Percentiles rank a stretch among this genome's conserved stretches.
These are phyloP conservation scores for Backusella liffmaniae DNA, from an alignment of 192 early-diverging fungal genomes.

Conservation along the genomic window DNA sequence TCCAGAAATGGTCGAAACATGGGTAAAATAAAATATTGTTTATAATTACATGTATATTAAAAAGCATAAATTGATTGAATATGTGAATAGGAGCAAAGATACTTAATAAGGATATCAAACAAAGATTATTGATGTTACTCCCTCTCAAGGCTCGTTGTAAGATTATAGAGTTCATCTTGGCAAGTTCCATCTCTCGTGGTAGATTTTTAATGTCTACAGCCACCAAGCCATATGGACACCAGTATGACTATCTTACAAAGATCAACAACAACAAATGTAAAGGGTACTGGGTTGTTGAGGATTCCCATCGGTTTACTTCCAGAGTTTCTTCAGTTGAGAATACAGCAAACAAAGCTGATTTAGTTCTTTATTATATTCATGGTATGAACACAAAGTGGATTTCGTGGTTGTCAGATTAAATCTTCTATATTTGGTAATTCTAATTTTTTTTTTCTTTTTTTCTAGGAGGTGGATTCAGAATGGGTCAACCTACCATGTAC, in stretches of 20 bases:
- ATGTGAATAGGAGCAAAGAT: background rate
- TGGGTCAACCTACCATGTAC: conserved; percentile 11
- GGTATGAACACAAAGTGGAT: conserved; percentile 7
- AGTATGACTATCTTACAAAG: background rate
- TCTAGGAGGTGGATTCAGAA: conserved; percentile 16
- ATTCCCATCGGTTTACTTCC: background rate
- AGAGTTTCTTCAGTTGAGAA: background rate
- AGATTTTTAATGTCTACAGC: background rate
- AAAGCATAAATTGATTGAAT: background rate
- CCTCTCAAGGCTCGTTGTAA: background rate
- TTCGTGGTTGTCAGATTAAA: background rate
- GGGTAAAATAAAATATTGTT: background rate
- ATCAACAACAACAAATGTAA: background rate
- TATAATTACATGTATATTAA: background rate
- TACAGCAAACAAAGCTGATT: background rate
- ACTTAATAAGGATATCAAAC: background rate
- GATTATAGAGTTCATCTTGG: background rate
- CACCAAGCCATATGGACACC: conserved; percentile 5
- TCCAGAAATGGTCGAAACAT: background rate
- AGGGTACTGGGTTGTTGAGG: conserved; percentile 9
- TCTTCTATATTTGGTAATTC: background rate
- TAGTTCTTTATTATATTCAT: conserved; percentile 19
- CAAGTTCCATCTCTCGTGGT: background rate
- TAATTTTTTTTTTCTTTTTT: background rate
- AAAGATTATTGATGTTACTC: background rate